Conservation (phyloP, 2,329 filamentous ascomycete genomes). For the Verticillium zaregamsianum region DNA sequence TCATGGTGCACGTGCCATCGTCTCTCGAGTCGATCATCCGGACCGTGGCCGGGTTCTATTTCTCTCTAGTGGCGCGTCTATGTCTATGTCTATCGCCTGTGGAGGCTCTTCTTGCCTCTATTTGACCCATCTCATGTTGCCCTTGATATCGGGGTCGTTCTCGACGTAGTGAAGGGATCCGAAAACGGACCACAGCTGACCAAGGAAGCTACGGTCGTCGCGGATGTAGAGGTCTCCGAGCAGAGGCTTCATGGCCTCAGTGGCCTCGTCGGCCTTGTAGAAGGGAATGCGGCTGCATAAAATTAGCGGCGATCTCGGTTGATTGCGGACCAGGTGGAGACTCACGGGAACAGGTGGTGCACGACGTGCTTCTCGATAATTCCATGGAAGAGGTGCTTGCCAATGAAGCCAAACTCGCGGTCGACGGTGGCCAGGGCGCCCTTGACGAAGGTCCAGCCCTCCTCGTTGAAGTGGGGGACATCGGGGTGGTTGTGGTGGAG, state of each 20-base stretch:
- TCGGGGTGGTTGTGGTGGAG: slow-evolving; percentile 66
- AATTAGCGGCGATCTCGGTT: neutral
- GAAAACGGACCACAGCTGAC: slow-evolving; percentile 41
- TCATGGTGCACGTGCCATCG: neutral
- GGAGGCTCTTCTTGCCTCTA: neutral
- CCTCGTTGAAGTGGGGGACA: slow-evolving; percentile 46
- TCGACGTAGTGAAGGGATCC: slow-evolving; percentile 44
- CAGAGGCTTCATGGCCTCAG: slow-evolving; percentile 50
- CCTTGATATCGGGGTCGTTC: slow-evolving; percentile 28
- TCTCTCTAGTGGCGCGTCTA: neutral
- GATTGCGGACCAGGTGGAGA: neutral
- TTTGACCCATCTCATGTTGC: slow-evolving; percentile 30
- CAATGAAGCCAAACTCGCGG: slow-evolving; percentile 58
- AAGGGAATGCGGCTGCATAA: slow-evolving; percentile 45
- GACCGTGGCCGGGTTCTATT: neutral
- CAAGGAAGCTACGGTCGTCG: slow-evolving; percentile 38
- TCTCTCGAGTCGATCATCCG: neutral
- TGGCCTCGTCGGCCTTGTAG: slow-evolving; percentile 57
- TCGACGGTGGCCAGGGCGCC: slow-evolving; percentile 59
- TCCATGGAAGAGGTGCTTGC: slow-evolving; percentile 59
- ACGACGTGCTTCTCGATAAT: slow-evolving; percentile 58
- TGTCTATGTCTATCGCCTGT: neutral
- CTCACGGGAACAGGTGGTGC: slow-evolving; percentile 56
- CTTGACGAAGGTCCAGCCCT: slow-evolving; percentile 57
- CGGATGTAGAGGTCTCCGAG: slow-evolving; percentile 50